Conservation (phyloP, 345 rosid genomes). For the Passiflora organensis region DNA sequence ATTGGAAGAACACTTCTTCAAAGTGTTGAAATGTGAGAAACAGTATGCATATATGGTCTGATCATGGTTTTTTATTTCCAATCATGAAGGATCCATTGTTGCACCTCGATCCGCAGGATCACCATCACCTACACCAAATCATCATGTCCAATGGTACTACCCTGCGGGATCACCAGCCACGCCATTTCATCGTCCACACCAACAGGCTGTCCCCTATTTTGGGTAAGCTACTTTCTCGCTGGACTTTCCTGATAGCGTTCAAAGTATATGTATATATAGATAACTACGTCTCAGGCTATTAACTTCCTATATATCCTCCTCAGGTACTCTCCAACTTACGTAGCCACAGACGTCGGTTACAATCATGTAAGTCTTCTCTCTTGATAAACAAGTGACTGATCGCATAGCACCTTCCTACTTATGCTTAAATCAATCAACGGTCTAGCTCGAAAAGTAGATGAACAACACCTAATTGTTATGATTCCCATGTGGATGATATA, state of each 20-base stretch:
- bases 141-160: constrained; percentile 81
- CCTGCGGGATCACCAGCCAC: constrained; percentile 44
- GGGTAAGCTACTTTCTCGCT: constrained; percentile 38
- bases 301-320: constrained; percentile 1
- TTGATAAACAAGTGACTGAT: too few relatives aligned
- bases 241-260: constrained; percentile 5
- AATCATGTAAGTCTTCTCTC: constrained; percentile 50
- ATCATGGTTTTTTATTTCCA: not conserved
- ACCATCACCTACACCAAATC: constrained; percentile 55
- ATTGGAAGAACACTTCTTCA: too few relatives aligned
- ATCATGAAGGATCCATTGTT: constrained; percentile 45
- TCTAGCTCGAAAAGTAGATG: too few relatives aligned
- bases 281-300: too few relatives aligned
- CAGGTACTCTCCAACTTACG: constrained; percentile 72
- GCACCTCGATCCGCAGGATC: constrained; percentile 50
- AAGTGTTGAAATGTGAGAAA: too few relatives aligned
- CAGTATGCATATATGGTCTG: not conserved
- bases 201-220: constrained; percentile 68
- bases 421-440: too few relatives aligned
- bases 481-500: too few relatives aligned
- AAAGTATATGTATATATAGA: not conserved
- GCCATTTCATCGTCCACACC: constrained; percentile 42
- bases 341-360: constrained; percentile 53
- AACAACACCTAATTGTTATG: too few relatives aligned
- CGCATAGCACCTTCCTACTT: too few relatives aligned